Percentiles rank a stretch among this genome's conserved stretches.
Evolutionary conservation across 352 stramenopile genomes (phyloP).

Genomic region (Aphanomyces astaci): DNA sequence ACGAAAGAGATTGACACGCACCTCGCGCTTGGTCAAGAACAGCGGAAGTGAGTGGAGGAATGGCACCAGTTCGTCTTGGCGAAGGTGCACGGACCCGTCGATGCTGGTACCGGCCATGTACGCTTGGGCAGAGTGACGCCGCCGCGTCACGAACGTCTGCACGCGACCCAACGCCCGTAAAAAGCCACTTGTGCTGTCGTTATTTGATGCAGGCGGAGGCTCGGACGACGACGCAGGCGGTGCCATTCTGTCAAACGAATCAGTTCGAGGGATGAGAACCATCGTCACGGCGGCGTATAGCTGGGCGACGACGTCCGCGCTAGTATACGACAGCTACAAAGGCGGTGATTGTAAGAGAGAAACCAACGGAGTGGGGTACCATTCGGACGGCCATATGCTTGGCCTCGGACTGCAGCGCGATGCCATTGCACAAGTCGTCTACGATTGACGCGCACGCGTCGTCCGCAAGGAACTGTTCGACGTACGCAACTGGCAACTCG

Average conservation of each 20-base stretch:
- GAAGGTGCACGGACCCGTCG: background rate
- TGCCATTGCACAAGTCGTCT: background rate
- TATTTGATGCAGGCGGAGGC: background rate
- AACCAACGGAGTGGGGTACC: background rate
- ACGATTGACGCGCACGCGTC: background rate
- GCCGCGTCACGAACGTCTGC: background rate
- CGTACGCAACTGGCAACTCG: background rate
- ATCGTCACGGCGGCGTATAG: conserved; percentile 1
- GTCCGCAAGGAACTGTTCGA: background rate
- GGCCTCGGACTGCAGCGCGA: background rate
- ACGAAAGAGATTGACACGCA: background rate
- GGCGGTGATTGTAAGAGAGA: background rate
- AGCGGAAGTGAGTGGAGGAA: background rate
- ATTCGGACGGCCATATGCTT: background rate
- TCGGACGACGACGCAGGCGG: background rate
- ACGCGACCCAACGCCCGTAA: background rate
- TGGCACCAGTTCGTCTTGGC: background rate
- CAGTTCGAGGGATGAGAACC: background rate
- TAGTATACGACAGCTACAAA: conserved; percentile 5
- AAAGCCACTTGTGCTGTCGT: background rate
- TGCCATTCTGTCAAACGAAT: background rate
- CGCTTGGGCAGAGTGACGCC: background rate
- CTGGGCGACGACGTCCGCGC: background rate
- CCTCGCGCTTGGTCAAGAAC: background rate
- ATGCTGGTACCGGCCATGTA: background rate